phyloP scores from a whole-genome alignment of 2,329 filamentous ascomycete genomes.

The Stagonosporopsis cucurbitacearum region DNA sequence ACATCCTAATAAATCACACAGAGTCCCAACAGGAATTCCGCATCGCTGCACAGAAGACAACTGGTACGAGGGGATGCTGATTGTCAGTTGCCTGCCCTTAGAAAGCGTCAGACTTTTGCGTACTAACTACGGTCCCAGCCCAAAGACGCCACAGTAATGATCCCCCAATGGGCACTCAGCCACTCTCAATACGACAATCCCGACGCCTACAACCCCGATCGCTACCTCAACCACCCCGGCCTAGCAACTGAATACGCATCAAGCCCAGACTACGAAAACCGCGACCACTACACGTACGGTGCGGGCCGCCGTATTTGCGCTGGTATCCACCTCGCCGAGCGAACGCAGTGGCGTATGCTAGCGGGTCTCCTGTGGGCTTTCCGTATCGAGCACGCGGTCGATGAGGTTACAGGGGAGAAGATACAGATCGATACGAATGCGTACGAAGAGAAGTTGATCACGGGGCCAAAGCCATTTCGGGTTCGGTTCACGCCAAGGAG shows the following conservation, averaged over 20 bases:
- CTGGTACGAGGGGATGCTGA: constrained; percentile 41
- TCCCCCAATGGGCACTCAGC: constrained; percentile 35
- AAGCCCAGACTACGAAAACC: constrained; percentile 40
- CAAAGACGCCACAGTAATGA: constrained; percentile 39
- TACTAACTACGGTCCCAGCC: constrained; percentile 10
- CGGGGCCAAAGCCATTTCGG: constrained; percentile 57
- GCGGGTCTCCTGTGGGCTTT: constrained; percentile 61
- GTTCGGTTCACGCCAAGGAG: constrained; percentile 59
- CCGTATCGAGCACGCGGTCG: constrained; percentile 35
- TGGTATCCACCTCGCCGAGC: constrained; percentile 61
- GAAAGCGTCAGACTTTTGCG: too few relatives aligned
- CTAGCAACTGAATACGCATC: constrained; percentile 49
- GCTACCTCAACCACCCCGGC: constrained; percentile 39
- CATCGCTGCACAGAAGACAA: constrained; percentile 33
- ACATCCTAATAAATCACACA: too few relatives aligned
- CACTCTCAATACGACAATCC: constrained; percentile 31
- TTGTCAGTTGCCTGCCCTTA: constrained; percentile 13
- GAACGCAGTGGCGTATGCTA: constrained; percentile 53
- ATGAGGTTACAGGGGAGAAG: constrained; percentile 49
- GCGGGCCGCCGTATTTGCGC: constrained; percentile 58
- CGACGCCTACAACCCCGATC: constrained; percentile 46
- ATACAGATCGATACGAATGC: constrained; percentile 42
- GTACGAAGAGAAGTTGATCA: constrained; percentile 47
- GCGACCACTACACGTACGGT: constrained; percentile 59
- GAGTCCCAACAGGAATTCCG: constrained; percentile 32